These are phyloP conservation scores for Rhytidiadelphus loreus DNA, from an alignment of 225 moss, liverwort and hornwort genomes.

Conservation along the genomic window DNA sequence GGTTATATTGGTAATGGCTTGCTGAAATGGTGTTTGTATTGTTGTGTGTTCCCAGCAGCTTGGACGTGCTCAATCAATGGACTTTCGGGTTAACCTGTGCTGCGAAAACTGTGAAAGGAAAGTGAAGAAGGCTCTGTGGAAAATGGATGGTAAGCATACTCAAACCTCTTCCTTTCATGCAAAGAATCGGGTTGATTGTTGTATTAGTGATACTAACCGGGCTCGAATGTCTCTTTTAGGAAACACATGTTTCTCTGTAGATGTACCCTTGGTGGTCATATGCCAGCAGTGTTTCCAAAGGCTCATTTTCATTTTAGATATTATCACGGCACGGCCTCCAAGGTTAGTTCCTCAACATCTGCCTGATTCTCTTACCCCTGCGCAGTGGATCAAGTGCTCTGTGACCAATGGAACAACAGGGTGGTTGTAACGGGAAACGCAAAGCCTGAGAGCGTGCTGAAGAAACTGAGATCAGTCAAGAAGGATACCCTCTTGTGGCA, in stretches of 20 bases:
- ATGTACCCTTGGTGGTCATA: too few species aligned
- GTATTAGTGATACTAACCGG: too few species aligned
- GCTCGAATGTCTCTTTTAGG: neutral
- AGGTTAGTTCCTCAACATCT: neutral
- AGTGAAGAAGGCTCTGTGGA: slow-evolving; percentile 14
- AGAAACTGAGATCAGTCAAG: slow-evolving; percentile 31
- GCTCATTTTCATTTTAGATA: neutral
- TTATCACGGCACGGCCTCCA: neutral
- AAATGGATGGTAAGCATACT: slow-evolving; percentile 12
- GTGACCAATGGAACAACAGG: slow-evolving; percentile 30
- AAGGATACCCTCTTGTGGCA: slow-evolving; percentile 22
- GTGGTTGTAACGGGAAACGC: slow-evolving; percentile 26
- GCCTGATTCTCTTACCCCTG: neutral
- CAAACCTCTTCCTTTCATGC: neutral
- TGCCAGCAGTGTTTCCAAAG: neutral
- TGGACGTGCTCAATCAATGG: slow-evolving; percentile 31
- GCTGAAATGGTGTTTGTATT: neutral
- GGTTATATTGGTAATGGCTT: neutral
- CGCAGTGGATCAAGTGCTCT: slow-evolving; percentile 30
- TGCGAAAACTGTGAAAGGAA: slow-evolving; percentile 41
- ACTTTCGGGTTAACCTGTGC: slow-evolving; percentile 30
- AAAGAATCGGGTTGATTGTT: neutral
- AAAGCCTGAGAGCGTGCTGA: slow-evolving; percentile 26
- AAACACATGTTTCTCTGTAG: neutral
- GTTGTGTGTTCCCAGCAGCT: neutral